Conservation (phyloP, 148 eudicot species). For the Rhododendron vialii region DNA sequence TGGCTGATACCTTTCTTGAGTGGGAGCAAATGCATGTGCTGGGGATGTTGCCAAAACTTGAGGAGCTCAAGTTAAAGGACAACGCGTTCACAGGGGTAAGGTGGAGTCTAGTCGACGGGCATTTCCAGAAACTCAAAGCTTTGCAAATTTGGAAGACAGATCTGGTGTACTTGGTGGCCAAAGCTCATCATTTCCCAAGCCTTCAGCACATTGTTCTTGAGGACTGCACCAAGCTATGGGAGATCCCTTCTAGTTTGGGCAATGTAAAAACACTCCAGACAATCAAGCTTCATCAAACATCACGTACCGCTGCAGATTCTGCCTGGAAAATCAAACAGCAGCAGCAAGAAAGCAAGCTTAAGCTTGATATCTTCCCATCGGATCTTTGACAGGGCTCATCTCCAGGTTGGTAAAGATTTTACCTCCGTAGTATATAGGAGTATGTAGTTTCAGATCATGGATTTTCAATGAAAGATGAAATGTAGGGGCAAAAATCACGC, state of each 20-base stretch:
- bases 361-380: conserved; percentile 5
- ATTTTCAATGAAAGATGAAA: neutral
- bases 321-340: conserved; percentile 9
- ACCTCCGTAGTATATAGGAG: neutral
- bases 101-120: conserved; percentile 24
- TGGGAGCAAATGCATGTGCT: too few relatives aligned
- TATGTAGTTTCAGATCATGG: neutral
- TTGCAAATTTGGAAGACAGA: conserved; percentile 18
- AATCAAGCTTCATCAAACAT: neutral
- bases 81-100: neutral
- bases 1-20: too few relatives aligned
- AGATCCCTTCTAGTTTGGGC: conserved; percentile 14
- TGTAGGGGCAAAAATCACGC: neutral
- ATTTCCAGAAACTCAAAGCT: conserved; percentile 22
- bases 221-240: conserved; percentile 13
- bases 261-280: neutral
- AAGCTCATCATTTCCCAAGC: conserved; percentile 18
- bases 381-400: conserved; percentile 31
- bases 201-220: conserved; percentile 21
- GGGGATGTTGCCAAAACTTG: too few relatives aligned
- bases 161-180: conserved; percentile 23
- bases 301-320: neutral
- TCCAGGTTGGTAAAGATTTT: conserved; percentile 57
- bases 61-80: too few relatives aligned
- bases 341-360: neutral